Conservation (phyloP, 192 early-diverging fungal genomes). For the Gryganskiella cystojenkinii region DNA sequence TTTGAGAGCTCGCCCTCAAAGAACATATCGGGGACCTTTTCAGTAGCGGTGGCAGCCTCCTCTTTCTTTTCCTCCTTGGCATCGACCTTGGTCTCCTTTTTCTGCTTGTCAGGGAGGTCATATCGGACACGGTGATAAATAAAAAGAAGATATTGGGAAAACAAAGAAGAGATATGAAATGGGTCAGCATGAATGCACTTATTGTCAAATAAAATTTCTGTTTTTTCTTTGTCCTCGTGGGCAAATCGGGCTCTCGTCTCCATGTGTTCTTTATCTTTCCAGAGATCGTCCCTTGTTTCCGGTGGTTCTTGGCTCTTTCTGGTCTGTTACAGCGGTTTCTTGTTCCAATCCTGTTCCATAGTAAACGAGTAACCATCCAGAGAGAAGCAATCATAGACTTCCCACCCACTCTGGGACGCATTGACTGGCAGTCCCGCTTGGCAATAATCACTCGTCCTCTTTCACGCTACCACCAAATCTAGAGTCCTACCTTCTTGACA, state of each 20-base stretch:
- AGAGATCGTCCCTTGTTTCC: not conserved
- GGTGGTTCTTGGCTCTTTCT: too few species aligned
- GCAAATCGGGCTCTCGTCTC: slow-evolving; percentile 2
- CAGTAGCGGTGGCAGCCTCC: slow-evolving; percentile 32
- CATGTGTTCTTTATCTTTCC: not conserved
- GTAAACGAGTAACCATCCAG: not conserved
- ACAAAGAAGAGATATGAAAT: not conserved
- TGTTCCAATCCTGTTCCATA: not conserved
- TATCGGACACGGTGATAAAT: too few species aligned
- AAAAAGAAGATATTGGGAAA: not conserved
- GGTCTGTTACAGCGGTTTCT: too few species aligned
- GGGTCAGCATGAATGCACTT: not conserved
- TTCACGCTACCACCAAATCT: not conserved
- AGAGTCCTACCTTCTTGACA: slow-evolving; percentile 52
- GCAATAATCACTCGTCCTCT: too few species aligned
- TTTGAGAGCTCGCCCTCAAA: slow-evolving; percentile 93
- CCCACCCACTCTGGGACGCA: too few species aligned
- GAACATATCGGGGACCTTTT: slow-evolving; percentile 75
- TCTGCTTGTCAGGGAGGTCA: too few species aligned
- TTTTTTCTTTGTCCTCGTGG: not conserved
- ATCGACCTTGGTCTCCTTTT: slow-evolving; percentile 69
- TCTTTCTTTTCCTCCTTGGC: slow-evolving; percentile 48
- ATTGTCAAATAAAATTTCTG: not conserved
- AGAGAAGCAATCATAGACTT: too few species aligned
- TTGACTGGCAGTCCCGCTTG: too few species aligned